Evolutionary conservation across 208 protist genomes (phyloP).

Genomic region (Wallacemonas sp.): DNA sequence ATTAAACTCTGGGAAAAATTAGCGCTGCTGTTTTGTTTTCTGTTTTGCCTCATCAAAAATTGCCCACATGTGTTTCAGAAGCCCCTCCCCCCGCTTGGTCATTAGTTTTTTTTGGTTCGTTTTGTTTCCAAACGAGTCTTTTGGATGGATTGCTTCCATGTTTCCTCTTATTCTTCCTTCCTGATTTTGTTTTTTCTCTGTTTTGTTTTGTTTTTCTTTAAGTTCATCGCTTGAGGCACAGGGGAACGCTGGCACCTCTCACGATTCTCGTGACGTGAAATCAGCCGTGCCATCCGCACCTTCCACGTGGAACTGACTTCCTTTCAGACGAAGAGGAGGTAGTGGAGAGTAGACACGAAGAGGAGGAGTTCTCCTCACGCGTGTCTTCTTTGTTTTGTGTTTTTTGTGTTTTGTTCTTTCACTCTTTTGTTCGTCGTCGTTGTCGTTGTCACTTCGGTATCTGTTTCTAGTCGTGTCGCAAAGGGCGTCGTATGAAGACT

Average conservation of each 20-base stretch:
- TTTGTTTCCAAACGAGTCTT: too few species aligned
- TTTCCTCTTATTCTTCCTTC: not conserved
- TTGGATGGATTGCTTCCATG: not conserved
- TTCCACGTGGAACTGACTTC: conserved; percentile 7
- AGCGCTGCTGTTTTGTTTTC: conserved; percentile 8
- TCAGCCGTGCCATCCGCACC: too few species aligned
- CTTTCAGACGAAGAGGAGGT: not conserved
- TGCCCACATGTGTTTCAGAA: conserved; percentile 5
- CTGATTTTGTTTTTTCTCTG: not conserved
- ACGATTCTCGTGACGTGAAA: too few species aligned
- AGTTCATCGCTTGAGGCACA: too few species aligned
- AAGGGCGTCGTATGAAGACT: too few species aligned
- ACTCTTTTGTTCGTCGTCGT: too few species aligned
- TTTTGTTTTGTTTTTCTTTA: not conserved
- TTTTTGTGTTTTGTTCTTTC: not conserved
- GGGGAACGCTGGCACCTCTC: too few species aligned
- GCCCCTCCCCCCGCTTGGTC: not conserved
- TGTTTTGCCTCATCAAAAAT: conserved; percentile 5
- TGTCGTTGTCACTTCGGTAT: too few species aligned
- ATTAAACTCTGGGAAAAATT: not conserved
- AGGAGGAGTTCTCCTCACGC: not conserved
- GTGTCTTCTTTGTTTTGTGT: not conserved
- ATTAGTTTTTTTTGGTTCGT: not conserved
- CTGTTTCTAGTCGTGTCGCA: too few species aligned
- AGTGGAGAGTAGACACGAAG: not conserved